Percentiles rank a stretch among this genome's conserved stretches.
Conservation (phyloP, 1,284 basidiomycete genomes). For the Tetrapyrgos nigripes region DNA sequence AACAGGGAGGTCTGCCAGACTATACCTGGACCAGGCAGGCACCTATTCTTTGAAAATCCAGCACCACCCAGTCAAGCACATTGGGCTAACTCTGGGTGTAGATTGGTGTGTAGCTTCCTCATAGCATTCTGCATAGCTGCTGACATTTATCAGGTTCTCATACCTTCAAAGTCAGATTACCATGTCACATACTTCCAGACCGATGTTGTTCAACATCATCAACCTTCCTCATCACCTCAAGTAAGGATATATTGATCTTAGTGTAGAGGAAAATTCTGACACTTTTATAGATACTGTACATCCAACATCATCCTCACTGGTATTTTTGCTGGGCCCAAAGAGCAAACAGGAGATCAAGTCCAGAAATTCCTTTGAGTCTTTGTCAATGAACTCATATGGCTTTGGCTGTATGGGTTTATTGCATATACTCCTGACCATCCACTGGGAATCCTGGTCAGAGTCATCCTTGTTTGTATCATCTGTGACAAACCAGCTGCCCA, state of each 20-base stretch:
- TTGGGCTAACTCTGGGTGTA: slow-evolving; percentile 17
- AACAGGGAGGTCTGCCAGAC: slow-evolving; percentile 25
- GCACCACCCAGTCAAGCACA: slow-evolving; percentile 14
- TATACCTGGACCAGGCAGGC: slow-evolving; percentile 18
- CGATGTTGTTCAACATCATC: slow-evolving; percentile 36
- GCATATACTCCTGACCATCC: slow-evolving; percentile 14
- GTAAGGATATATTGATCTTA: slow-evolving; percentile 12
- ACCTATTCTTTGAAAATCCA: slow-evolving; percentile 23
- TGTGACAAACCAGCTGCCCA: slow-evolving; percentile 45
- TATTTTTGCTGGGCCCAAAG: slow-evolving; percentile 43
- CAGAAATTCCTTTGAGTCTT: slow-evolving; percentile 33
- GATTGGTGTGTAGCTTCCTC: neutral
- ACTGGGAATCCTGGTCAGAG: slow-evolving; percentile 32
- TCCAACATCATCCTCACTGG: slow-evolving; percentile 34
- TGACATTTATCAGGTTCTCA: slow-evolving; percentile 34
- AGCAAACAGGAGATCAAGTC: slow-evolving; percentile 36
- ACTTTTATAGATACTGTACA: slow-evolving; percentile 31
- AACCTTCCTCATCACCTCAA: slow-evolving; percentile 33
- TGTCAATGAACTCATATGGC: slow-evolving; percentile 37
- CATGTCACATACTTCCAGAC: slow-evolving; percentile 39
- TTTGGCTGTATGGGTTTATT: slow-evolving; percentile 32
- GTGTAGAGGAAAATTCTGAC: neutral
- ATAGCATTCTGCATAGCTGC: neutral
- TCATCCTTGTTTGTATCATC: slow-evolving; percentile 35
- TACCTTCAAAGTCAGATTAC: slow-evolving; percentile 36